A percentile compares a stretch with the other conserved stretches of the same genome.
Evolutionary conservation across 1,284 basidiomycete genomes (phyloP).

Genomic region (Microbotryomycetes sp.): DNA sequence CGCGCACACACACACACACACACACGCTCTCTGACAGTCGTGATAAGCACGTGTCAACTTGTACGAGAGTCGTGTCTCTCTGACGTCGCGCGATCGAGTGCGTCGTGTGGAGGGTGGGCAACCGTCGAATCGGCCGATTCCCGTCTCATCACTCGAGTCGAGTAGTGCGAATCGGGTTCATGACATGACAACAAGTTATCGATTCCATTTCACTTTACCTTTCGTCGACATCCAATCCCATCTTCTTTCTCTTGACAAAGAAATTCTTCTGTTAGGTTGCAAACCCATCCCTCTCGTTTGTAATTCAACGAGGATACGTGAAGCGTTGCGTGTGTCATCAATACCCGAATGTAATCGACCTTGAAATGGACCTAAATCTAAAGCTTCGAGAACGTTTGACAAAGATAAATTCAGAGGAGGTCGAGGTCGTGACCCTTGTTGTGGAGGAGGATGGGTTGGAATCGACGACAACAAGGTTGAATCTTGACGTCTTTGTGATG

Average conservation of each 20-base stretch:
- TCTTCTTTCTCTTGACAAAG: constrained; percentile 56
- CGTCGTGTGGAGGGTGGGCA: too few relatives aligned
- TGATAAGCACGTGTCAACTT: too few relatives aligned
- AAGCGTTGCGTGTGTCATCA: constrained; percentile 79
- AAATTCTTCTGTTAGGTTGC: constrained; percentile 63
- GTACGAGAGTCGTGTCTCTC: too few relatives aligned
- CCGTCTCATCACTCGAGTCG: too few relatives aligned
- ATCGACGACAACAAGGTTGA: neutral
- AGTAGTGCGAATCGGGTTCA: too few relatives aligned
- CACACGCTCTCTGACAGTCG: too few relatives aligned
- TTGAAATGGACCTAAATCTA: constrained; percentile 53
- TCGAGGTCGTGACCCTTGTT: constrained; percentile 28
- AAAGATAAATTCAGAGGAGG: constrained; percentile 40
- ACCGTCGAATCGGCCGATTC: too few relatives aligned
- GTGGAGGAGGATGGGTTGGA: constrained; percentile 1
- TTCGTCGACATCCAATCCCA: constrained; percentile 74
- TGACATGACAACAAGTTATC: too few relatives aligned
- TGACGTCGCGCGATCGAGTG: too few relatives aligned
- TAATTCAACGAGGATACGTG: constrained; percentile 67
- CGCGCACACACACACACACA: too few relatives aligned
- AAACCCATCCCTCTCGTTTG: constrained; percentile 58
- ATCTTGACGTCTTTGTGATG: neutral
- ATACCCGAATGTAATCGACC: constrained; percentile 81
- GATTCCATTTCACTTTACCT: constrained; percentile 10
- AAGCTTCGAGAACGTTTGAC: constrained; percentile 40